These are phyloP conservation scores for Carex scoparia DNA, from an alignment of 176 grass and related monocot genomes.

Conservation along the genomic window DNA sequence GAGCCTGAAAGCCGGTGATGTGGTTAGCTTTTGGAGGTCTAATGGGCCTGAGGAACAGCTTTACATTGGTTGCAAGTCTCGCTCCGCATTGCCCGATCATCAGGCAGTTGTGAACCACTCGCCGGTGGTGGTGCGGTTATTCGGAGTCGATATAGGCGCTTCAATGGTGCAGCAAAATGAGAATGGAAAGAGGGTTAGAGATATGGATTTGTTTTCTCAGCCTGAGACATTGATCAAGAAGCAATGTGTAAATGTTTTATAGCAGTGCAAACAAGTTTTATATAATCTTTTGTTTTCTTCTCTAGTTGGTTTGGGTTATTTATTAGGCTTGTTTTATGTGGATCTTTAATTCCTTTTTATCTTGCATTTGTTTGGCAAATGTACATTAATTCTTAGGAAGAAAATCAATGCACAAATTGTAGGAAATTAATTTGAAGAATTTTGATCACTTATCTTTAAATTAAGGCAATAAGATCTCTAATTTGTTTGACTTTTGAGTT, in stretches of 20 bases:
- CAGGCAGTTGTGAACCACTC: background rate
- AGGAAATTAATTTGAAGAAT: background rate
- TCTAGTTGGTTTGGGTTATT: background rate
- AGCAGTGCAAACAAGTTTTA: background rate
- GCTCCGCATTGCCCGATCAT: background rate
- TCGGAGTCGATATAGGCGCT: slow-evolving; percentile 42
- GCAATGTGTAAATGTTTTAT: background rate
- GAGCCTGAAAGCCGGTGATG: slow-evolving; percentile 31
- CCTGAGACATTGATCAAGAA: slow-evolving; percentile 9
- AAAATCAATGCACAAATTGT: background rate
- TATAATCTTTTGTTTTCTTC: background rate
- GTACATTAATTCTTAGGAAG: slow-evolving; percentile 15
- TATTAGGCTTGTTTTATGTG: background rate
- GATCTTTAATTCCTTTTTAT: background rate
- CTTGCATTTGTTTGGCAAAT: slow-evolving; percentile 20
- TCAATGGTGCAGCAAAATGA: background rate
- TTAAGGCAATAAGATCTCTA: background rate
- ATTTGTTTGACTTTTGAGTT: background rate
- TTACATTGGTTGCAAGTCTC: slow-evolving; percentile 38
- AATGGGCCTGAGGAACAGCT: slow-evolving; percentile 37
- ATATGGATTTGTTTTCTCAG: slow-evolving; percentile 21
- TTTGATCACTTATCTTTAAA: background rate
- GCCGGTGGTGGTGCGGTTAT: slow-evolving; percentile 37
- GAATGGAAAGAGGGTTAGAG: slow-evolving; percentile 18
- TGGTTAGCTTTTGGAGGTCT: slow-evolving; percentile 27